Evolutionary conservation across 2,329 filamentous ascomycete species (phyloP).

Genomic region (Pseudocercospora pini-densiflorae): DNA sequence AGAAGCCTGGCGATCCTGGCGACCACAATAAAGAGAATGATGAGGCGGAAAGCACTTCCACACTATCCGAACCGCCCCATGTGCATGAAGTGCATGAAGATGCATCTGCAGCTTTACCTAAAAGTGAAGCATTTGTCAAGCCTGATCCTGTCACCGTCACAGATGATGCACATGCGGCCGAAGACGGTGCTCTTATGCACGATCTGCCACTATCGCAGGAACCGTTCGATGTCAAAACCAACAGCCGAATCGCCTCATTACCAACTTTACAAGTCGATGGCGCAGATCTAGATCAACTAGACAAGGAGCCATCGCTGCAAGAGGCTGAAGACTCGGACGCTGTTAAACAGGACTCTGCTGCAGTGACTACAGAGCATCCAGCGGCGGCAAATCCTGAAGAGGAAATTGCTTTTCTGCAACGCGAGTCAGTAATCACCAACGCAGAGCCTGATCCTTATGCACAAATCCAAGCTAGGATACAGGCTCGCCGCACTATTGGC

Average conservation of each 20-base stretch:
- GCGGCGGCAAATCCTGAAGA: constrained; percentile 2
- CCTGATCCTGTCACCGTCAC: constrained; percentile 5
- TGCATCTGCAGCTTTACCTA: constrained; percentile 1
- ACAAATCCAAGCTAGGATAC: constrained; percentile 41
- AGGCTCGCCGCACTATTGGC: constrained; percentile 38
- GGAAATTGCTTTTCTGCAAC: constrained; percentile 1
- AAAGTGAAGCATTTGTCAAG: constrained; percentile 10
- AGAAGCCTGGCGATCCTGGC: constrained; percentile 8
- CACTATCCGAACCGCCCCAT: not conserved
- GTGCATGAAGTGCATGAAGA: not conserved
- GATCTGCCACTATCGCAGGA: not conserved
- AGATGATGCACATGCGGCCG: not conserved
- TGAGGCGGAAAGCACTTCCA: constrained; percentile 15
- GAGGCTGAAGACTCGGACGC: not conserved
- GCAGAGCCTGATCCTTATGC: constrained; percentile 36
- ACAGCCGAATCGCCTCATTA: constrained; percentile 1
- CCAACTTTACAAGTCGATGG: not conserved
- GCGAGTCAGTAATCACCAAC: not conserved
- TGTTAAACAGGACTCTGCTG: constrained; percentile 3
- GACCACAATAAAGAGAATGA: constrained; percentile 1
- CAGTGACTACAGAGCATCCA: constrained; percentile 17
- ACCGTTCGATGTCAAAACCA: not conserved
- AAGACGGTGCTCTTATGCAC: not conserved
- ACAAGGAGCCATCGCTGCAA: constrained; percentile 5
- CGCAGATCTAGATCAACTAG: constrained; percentile 4